Base-by-base conservation (phyloP, 495 filamentous ascomycete species). In the Penicillium subrubescens region DNA sequence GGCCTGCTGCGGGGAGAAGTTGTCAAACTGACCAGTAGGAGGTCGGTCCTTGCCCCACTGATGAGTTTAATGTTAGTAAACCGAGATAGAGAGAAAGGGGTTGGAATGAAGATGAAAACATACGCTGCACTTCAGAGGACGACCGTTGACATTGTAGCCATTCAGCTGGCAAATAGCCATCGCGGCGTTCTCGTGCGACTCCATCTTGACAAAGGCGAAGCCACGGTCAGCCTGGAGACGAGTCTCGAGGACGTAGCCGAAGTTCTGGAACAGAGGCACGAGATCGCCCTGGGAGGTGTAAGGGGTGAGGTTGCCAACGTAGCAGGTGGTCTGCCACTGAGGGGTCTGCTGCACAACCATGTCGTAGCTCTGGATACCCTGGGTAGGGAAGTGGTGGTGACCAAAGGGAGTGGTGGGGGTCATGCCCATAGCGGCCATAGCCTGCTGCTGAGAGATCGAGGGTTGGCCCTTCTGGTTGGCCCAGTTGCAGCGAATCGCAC, bases 181-280 rank as follows among this genome's bases (percentile, higher is more conserved):
- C 17, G 95, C 94, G 10, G 95, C 95, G 78, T 98, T 97, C 75
- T 99, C 95, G 66, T 99, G 95, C 5, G 89, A 91, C 70, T 98
- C 95, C 94, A 99, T 97, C 85, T 99, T 99, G 77, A 99, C 90
- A 73, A 99, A 99, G 0, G 95, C 92, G 78, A 99, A 99, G 14
- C 95, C 95, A 59, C 96, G 91, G 75, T 99, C 96, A 57, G 95
- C 93, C 77, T 99, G 95, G 83, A 99, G 95, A 59, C 95, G 92
- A 59, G 94, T 97, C 78, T 99, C 95, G 29, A 95, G 88, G 55
- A 99, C 95, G 73, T 92, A 98, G 46, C 95, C 95, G 67, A 97
- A 99, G 81, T 97, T 97, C 76, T 96, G 92, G 84, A 99, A 99
- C 48, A 99, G 84, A 3, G 95, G 95, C 19, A 98, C 90, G 12